phyloP scores from a whole-genome alignment of 2,329 filamentous ascomycete species.

The Aspergillus sp. region DNA sequence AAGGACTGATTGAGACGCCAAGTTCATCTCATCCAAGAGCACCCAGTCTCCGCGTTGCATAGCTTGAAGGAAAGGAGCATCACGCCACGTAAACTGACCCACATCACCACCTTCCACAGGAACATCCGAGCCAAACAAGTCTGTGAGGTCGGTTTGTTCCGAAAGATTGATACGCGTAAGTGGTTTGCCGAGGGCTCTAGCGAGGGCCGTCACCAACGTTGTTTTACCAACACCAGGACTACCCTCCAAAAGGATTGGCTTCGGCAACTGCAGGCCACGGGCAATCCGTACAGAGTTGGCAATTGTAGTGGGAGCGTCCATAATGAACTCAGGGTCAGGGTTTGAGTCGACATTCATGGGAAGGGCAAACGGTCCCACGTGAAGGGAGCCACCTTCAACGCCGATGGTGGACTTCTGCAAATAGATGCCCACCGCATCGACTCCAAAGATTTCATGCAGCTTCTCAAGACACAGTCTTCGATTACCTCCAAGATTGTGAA shows the following conservation, averaged over 20 bases:
- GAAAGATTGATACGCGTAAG: constrained; percentile 95
- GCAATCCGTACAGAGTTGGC: constrained; percentile 88
- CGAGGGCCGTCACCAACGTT: constrained; percentile 81
- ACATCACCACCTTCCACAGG: constrained; percentile 89
- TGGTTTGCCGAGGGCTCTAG: constrained; percentile 73
- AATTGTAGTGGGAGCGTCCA: constrained; percentile 85
- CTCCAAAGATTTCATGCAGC: constrained; percentile 64
- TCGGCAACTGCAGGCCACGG: constrained; percentile 81
- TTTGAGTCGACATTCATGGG: constrained; percentile 50
- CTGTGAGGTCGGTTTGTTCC: constrained; percentile 96
- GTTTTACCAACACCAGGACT: constrained; percentile 99
- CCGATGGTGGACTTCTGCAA: constrained; percentile 59
- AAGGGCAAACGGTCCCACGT: constrained; percentile 74
- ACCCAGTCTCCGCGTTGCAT: constrained; percentile 99
- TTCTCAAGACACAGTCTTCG: constrained; percentile 70
- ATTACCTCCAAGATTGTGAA: constrained; percentile 68
- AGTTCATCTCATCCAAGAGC: constrained; percentile 95
- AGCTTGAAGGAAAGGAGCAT: constrained; percentile 90
- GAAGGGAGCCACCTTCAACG: constrained; percentile 55
- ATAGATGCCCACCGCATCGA: constrained; percentile 67
- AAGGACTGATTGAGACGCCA: constrained; percentile 93
- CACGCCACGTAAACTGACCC: constrained; percentile 90
- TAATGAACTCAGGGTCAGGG: constrained; percentile 66
- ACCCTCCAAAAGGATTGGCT: constrained; percentile 91
- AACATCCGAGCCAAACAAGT: constrained; percentile 94